Evolutionary conservation across 306 rosid species (phyloP).

Genomic region (Ormosia emarginata): DNA sequence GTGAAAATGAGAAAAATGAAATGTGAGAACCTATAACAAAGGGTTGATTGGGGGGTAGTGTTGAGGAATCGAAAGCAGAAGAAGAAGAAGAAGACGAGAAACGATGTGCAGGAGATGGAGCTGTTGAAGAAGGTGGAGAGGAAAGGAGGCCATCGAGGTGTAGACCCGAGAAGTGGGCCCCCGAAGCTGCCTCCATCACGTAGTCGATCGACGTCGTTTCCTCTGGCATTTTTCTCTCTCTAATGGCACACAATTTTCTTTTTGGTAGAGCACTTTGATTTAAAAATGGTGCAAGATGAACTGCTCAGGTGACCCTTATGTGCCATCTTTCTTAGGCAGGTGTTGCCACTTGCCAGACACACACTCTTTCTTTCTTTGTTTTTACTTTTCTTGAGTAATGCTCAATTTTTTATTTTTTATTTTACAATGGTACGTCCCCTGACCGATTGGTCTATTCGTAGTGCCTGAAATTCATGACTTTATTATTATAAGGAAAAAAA

Average conservation of each 20-base stretch:
- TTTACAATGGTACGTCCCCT: no score
- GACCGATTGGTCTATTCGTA: no score
- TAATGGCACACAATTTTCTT: not conserved
- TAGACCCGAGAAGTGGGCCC: conserved; percentile 73
- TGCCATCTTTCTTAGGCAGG: no score
- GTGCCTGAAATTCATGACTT: no score
- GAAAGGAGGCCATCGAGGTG: conserved; percentile 47
- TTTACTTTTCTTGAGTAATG: no score
- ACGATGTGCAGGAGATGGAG: conserved; percentile 34
- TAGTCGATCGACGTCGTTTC: conserved; percentile 47
- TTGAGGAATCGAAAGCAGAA: conserved; percentile 11
- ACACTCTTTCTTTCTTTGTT: no score
- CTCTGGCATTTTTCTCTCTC: conserved; percentile 39
- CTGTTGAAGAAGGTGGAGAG: conserved; percentile 35
- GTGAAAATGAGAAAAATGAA: no score
- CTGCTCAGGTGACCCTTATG: no score
- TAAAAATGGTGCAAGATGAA: no score
- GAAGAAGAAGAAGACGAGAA: conserved; percentile 4
- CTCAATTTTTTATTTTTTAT: no score
- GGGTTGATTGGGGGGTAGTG: conserved; percentile 37
- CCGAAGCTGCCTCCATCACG: conserved; percentile 68
- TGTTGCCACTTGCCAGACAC: no score
- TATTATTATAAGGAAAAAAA: no score
- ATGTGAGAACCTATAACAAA: conserved; percentile 62
- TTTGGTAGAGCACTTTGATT: not conserved